Percentiles rank a stretch among this genome's conserved stretches.
Evolutionary conservation across 306 rosid genomes (phyloP).

Genomic region (Trifolium repens): DNA sequence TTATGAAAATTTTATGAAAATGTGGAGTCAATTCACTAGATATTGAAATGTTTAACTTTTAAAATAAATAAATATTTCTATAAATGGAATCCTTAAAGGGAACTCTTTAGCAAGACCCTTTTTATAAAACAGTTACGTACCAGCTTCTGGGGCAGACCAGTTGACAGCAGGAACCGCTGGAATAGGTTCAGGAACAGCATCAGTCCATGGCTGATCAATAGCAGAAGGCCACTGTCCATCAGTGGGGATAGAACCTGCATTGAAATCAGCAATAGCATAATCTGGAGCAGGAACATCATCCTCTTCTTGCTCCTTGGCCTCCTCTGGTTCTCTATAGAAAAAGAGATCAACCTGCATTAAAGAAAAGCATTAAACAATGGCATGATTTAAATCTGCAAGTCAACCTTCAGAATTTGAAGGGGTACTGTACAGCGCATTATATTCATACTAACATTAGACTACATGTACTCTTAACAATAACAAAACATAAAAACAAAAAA

Average conservation of each 20-base stretch:
- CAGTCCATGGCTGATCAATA: conserved; percentile 44
- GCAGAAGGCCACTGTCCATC: conserved; percentile 53
- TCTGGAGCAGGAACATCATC: conserved; percentile 65
- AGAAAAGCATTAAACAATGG: not conserved
- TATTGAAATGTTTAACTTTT: no score
- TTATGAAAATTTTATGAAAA: no score
- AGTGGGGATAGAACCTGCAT: conserved; percentile 34
- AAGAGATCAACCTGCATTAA: conserved; percentile 77
- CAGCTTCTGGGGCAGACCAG: conserved; percentile 51
- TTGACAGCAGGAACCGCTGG: conserved; percentile 45
- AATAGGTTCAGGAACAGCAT: conserved; percentile 50
- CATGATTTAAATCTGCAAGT: conserved; percentile 45
- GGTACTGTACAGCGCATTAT: not conserved
- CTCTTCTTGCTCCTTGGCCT: conserved; percentile 70
- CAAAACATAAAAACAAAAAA: not conserved
- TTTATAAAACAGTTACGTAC: not conserved
- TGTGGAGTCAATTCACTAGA: no score
- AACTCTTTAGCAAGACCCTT: no score
- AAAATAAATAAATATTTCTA: no score
- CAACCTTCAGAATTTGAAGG: not conserved
- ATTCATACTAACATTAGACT: not conserved
- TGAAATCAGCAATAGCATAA: conserved; percentile 59
- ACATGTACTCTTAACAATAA: conserved; percentile 12
- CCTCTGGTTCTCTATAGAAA: conserved; percentile 92
- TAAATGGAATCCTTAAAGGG: no score